These are phyloP conservation scores for Diaporthe eres DNA, from an alignment of 2,329 filamentous ascomycete genomes.

Conservation along the genomic window DNA sequence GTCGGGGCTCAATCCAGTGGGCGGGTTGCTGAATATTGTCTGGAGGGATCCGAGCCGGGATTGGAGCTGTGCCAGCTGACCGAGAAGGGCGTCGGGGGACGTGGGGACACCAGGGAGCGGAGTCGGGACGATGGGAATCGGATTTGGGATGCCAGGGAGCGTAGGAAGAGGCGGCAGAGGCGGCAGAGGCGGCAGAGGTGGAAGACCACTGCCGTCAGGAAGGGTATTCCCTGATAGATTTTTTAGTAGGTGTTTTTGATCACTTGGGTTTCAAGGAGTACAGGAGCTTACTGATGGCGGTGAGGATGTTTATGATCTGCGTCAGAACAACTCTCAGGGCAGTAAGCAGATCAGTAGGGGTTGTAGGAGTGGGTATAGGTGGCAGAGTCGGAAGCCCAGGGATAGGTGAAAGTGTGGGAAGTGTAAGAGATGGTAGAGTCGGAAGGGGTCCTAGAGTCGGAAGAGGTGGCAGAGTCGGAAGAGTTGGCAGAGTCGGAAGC, in stretches of 20 bases:
- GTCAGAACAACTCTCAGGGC: not conserved
- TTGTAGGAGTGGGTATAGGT: not conserved
- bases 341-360: not conserved
- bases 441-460: not conserved
- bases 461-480: not conserved
- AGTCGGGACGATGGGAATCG: not conserved
- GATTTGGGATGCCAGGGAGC: not conserved
- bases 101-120: not conserved
- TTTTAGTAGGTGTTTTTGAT: not conserved
- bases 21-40: not conserved
- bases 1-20: not conserved
- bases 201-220: not conserved
- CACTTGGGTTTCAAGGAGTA: not conserved
- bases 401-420: not conserved
- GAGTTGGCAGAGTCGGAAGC: not conserved
- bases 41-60: not conserved
- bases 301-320: not conserved
- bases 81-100: not conserved
- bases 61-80: not conserved
- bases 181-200: not conserved
- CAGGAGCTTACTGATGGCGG: not conserved
- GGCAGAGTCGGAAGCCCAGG: not conserved
- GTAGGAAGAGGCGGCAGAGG: not conserved
- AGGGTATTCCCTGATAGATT: not conserved
- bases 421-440: not conserved